Conservation (phyloP, 108 stramenopile species). For the Cyclotella sp. region DNA sequence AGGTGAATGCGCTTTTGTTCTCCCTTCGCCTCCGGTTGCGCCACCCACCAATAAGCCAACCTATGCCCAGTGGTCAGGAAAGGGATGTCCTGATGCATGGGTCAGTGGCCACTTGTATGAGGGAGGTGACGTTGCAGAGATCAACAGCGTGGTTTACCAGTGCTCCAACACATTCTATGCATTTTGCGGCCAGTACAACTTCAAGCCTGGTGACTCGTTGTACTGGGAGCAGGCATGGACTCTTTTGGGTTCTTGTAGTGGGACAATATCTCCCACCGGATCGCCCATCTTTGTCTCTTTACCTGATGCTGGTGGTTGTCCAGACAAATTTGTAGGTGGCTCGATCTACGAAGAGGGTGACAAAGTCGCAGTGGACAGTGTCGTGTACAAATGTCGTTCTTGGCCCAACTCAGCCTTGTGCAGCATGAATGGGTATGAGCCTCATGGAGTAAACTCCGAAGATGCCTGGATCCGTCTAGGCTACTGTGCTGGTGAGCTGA, state of each 20-base stretch:
- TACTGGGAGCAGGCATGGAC: slow-evolving; percentile 10
- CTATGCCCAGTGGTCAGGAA: background rate
- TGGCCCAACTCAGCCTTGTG: background rate
- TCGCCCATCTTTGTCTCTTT: background rate
- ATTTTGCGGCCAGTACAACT: background rate
- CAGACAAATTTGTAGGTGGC: background rate
- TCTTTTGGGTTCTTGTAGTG: background rate
- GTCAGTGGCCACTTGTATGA: background rate
- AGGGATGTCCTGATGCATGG: slow-evolving; percentile 2
- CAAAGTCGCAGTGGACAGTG: background rate
- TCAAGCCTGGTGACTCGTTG: slow-evolving; percentile 6
- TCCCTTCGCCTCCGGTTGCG: background rate
- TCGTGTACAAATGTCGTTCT: slow-evolving; percentile 12
- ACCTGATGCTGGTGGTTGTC: background rate
- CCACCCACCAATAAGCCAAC: slow-evolving; percentile 1
- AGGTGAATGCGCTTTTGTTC: background rate
- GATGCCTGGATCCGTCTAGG: background rate
- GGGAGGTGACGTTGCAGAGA: background rate
- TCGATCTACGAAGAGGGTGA: slow-evolving; percentile 13
- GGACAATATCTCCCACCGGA: background rate
- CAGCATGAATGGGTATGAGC: slow-evolving; percentile 1
- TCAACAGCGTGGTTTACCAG: background rate
- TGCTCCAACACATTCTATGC: background rate
- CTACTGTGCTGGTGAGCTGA: background rate
- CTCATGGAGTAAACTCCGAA: background rate